Percentiles rank a stretch among this genome's conserved stretches.
phyloP scores from a whole-genome alignment of 2,329 filamentous ascomycete species.

The Exophiala alcalophila region DNA sequence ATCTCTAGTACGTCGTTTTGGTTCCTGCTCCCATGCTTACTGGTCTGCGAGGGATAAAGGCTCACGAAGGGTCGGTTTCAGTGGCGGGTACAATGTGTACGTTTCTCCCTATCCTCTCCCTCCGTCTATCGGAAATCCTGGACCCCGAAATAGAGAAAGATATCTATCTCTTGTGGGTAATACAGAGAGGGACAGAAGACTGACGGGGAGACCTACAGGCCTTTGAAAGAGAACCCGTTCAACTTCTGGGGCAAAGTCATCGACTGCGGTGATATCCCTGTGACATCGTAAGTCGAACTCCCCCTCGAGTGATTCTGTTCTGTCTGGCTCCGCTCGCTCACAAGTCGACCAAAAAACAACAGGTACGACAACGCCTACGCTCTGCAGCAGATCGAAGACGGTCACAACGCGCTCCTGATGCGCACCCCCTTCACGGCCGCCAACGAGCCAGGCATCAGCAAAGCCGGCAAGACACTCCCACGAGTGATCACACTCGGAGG shows the following conservation, averaged over 20 bases:
- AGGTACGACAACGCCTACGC: constrained; percentile 82
- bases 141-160: not conserved
- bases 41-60: constrained; percentile 31
- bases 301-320: too few species aligned
- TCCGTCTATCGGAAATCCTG: not conserved
- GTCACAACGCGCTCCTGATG: constrained; percentile 72
- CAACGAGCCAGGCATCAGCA: constrained; percentile 63
- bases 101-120: constrained; percentile 4
- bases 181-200: not conserved
- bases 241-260: constrained; percentile 75
- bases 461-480: constrained; percentile 71
- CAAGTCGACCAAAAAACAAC: too few species aligned
- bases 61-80: constrained; percentile 54
- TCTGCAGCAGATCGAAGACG: constrained; percentile 80
- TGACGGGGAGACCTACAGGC: constrained; percentile 34
- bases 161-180: not conserved
- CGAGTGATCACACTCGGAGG: constrained; percentile 70
- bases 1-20: constrained; percentile 68
- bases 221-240: constrained; percentile 75
- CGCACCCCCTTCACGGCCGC: constrained; percentile 68
- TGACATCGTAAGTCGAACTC: constrained; percentile 67
- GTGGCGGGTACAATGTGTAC: constrained; percentile 77
- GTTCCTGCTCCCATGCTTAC: constrained; percentile 30
- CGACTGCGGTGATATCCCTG: constrained; percentile 80
- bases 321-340: too few species aligned